A percentile compares a stretch with the other conserved stretches of the same genome.
These are phyloP conservation scores for Saccharomycodes ludwigii DNA, from an alignment of 805 yeast species.

Conservation along the genomic window DNA sequence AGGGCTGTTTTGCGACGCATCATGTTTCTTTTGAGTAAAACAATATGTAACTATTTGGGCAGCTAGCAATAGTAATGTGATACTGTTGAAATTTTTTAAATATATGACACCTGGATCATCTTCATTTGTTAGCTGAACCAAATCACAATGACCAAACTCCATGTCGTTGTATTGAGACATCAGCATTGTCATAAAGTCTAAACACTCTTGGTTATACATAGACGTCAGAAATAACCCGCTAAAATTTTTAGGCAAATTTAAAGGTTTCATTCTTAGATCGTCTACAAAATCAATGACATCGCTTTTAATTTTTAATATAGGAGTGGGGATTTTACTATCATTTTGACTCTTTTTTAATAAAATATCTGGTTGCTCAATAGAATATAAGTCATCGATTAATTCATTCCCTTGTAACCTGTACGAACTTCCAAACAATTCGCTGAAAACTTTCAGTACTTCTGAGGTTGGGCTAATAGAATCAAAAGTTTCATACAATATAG, in stretches of 20 bases:
- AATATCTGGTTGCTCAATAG: constrained; percentile 18
- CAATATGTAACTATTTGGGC: constrained; percentile 27
- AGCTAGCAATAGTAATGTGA: constrained; percentile 40
- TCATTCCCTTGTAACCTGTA: constrained; percentile 16
- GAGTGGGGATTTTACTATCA: background rate
- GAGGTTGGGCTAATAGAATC: constrained; percentile 10
- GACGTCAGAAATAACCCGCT: constrained; percentile 35
- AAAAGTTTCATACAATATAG: background rate
- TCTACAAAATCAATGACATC: constrained; percentile 43
- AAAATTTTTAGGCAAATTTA: constrained; percentile 36
- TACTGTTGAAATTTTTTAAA: constrained; percentile 22
- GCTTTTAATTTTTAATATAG: constrained; percentile 31
- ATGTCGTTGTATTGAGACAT: constrained; percentile 22
- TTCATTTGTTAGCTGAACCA: constrained; percentile 18
- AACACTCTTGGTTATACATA: constrained; percentile 17
- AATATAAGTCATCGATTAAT: constrained; percentile 15
- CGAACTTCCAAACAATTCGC: constrained; percentile 13
- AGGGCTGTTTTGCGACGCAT: constrained; percentile 13
- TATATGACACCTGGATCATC: constrained; percentile 18
- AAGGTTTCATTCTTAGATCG: constrained; percentile 44
- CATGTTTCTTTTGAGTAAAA: constrained; percentile 18
- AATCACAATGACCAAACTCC: constrained; percentile 24
- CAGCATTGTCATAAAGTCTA: constrained; percentile 18
- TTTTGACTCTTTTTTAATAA: constrained; percentile 21
- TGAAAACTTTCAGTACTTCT: constrained; percentile 12